phyloP scores from a whole-genome alignment of 108 stramenopile genomes.

The Skeletonema marinoi region DNA sequence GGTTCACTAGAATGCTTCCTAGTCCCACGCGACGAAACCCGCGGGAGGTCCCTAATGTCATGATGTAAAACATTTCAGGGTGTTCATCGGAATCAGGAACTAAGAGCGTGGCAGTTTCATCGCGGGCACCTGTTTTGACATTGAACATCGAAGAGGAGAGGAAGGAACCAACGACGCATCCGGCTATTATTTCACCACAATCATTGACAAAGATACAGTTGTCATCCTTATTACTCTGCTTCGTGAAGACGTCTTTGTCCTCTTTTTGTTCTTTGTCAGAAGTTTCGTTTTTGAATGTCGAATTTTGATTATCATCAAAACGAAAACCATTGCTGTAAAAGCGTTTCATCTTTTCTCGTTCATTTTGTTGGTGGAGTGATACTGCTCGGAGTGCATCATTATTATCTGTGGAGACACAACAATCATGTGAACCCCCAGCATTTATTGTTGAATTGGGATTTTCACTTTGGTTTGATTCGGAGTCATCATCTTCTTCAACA shows the following conservation, averaged over 20 bases:
- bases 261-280: not conserved
- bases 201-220: not conserved
- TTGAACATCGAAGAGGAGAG: slow-evolving; percentile 11
- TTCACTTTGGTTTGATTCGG: not conserved
- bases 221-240: not conserved
- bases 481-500: not conserved
- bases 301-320: slow-evolving; percentile 2
- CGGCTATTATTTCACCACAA: slow-evolving; percentile 31
- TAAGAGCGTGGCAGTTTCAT: slow-evolving; percentile 49
- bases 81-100: slow-evolving; percentile 44
- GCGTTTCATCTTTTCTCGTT: slow-evolving; percentile 17
- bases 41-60: slow-evolving; percentile 74
- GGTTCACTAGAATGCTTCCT: slow-evolving; percentile 65
- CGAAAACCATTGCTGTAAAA: slow-evolving; percentile 33
- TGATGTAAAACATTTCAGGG: slow-evolving; percentile 77
- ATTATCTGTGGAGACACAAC: not conserved
- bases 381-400: not conserved
- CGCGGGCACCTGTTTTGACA: not conserved
- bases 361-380: not conserved
- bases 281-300: not conserved
- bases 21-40: slow-evolving; percentile 62
- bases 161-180: slow-evolving; percentile 48
- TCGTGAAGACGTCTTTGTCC: not conserved
- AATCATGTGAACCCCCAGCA: not conserved
- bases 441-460: not conserved